These are phyloP conservation scores for Catenaria anguillulae DNA, from an alignment of 371 early-diverging fungal genomes.

Conservation along the genomic window DNA sequence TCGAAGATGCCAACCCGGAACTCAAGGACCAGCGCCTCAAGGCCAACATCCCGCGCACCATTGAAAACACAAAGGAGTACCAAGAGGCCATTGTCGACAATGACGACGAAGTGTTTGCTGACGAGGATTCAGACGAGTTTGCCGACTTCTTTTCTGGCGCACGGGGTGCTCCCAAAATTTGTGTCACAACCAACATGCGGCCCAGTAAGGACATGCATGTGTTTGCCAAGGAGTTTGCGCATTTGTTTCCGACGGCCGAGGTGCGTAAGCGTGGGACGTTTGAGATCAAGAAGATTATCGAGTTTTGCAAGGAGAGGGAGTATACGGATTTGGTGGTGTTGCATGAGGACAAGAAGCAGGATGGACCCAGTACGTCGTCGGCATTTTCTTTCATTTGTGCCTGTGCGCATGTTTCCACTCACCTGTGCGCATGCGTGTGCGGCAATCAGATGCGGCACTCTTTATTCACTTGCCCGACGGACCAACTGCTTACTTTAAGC, in stretches of 20 bases:
- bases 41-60: conserved; percentile 79
- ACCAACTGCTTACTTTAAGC: conserved; percentile 90
- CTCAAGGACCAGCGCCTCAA: conserved; percentile 74
- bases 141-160: conserved; percentile 78
- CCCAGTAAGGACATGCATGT: conserved; percentile 48
- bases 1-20: conserved; percentile 72
- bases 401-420: too few relatives aligned
- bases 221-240: conserved; percentile 76
- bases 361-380: conserved; percentile 46
- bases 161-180: conserved; percentile 65
- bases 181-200: conserved; percentile 76
- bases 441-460: conserved; percentile 64
- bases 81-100: conserved; percentile 83
- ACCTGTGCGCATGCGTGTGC: too few relatives aligned
- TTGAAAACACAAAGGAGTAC: conserved; percentile 80
- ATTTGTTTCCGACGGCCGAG: conserved; percentile 81
- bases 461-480: conserved; percentile 92
- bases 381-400: not conserved
- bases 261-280: conserved; percentile 76
- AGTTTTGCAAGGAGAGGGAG: conserved; percentile 69
- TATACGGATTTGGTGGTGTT: conserved; percentile 86
- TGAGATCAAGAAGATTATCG: conserved; percentile 75
- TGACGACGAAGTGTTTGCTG: conserved; percentile 58
- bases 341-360: conserved; percentile 72
- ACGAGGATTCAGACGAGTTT: conserved; percentile 87